Evolutionary conservation across 768 basidiomycete genomes (phyloP).

Genomic region (Podaxis sp.): DNA sequence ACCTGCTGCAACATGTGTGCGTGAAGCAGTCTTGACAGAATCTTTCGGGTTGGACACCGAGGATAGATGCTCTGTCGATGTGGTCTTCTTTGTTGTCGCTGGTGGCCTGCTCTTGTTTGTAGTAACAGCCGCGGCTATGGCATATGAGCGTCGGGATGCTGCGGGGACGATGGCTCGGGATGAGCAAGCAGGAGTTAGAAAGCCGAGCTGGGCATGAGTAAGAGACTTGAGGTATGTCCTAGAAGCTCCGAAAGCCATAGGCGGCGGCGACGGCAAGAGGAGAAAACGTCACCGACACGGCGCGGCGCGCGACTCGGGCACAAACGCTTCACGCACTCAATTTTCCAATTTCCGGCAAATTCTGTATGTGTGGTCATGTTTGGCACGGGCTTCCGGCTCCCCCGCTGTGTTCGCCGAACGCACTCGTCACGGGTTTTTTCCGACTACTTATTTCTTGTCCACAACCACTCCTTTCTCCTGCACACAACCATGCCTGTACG

Average conservation of each 20-base stretch:
- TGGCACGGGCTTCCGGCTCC: slow-evolving; percentile 7
- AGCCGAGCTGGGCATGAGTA: slow-evolving; percentile 6
- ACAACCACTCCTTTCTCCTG: slow-evolving; percentile 23
- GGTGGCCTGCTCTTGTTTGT: neutral
- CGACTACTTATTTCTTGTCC: slow-evolving; percentile 28
- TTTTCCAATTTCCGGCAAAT: neutral
- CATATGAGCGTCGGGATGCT: slow-evolving; percentile 2
- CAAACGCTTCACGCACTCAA: neutral
- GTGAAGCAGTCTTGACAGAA: neutral
- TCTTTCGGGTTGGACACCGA: slow-evolving; percentile 1
- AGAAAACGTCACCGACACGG: slow-evolving; percentile 6
- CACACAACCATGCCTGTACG: slow-evolving; percentile 39
- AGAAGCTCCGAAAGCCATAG: slow-evolving; percentile 23
- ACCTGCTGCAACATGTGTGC: neutral
- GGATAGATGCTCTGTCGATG: neutral
- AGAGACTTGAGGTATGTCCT: slow-evolving; percentile 18
- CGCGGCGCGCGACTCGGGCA: neutral
- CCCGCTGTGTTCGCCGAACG: neutral
- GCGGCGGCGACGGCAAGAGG: neutral
- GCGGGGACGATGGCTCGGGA: neutral
- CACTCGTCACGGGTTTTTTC: slow-evolving; percentile 15
- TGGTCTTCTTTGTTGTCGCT: slow-evolving; percentile 10
- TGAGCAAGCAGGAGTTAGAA: neutral
- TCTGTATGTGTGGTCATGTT: slow-evolving; percentile 20
- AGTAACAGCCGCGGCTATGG: neutral